Base-by-base conservation (phyloP, 495 filamentous ascomycete genomes). In the Aspergillus carlsbadensis region DNA sequence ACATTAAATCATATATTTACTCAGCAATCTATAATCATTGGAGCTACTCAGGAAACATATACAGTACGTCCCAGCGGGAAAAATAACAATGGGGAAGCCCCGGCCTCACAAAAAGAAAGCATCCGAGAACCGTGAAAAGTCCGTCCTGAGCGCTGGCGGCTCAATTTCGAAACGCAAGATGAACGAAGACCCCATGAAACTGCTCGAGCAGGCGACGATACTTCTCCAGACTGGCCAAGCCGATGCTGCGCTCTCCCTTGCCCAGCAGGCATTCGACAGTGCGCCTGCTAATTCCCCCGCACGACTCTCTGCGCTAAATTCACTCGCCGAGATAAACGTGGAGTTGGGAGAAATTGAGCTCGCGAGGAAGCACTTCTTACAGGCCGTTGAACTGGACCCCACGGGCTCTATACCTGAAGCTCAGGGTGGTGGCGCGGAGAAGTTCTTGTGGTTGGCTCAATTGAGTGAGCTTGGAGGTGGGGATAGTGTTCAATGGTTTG, bases 381-480 rank as follows among this genome's bases (percentile, higher is more conserved):
- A 74, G 8, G 91, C 94, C 0, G 87, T 86, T 26, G 70, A 80
- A 7, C 70, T 89, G 10, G 95, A 98, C 67, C 82, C 85, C 6
- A 81, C 87, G 50, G 93, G 93, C 3, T 69, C 65, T 39, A 70
- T 79, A 50, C 75, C 81, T 3, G 78, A 84, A 50, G 74, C 78
- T 4, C 75, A 84, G 41, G 91, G 90, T 15, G 90, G 89, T 7
- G 95, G 92, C 0, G 84, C 92, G 0, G 94, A 97, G 64, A 98
- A 96, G 70, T 98, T 98, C 67, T 74, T 99, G 1, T 97, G 91
- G 86, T 78, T 98, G 22, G 94, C 95, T 41, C 95, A 99, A 71
- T 79, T 99, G 66, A 89, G 86, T 68, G 89, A 94, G 49, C 81
- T 89, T 50, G 94, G 94, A 35, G 95, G 94, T 3, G 65, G 79